Base-by-base conservation (phyloP, 75 land plant genomes). In the Larix kaempferi region DNA sequence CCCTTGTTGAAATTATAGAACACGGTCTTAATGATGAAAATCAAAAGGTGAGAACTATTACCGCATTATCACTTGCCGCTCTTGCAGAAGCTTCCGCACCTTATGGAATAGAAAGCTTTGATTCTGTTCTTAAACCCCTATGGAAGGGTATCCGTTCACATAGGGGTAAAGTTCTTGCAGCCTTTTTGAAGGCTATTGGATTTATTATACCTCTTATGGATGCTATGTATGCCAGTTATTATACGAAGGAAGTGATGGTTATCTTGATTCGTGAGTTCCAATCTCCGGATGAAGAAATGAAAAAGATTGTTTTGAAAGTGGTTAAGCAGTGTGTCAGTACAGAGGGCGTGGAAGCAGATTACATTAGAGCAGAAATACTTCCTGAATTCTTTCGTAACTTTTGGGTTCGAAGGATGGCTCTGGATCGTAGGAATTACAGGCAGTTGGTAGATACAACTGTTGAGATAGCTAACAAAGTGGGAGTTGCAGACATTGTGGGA, bases 281-380 rank as follows among this genome's bases (percentile, higher is more conserved):
- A 78, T 96, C 99, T 12, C 99, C 99, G 44, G 99, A 96, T 84
- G 99, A 96, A 71, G 99, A 96, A 88, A 96, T 96, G 99, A 96
- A 96, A 86, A 96, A 96, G 78, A 96, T 96, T 77, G 99, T 96
- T 54, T 65, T 96, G 65, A 96, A 96, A 80, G 99, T 96, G 63
- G 99, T 96, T 25, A 96, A 96, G 79, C 99, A 96, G 80, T 96
- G 99, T 86, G 99, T 96, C n/a, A 96, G 99, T 33, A 96, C 99
- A 22, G 99, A 96, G 77, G 99, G 99, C 52, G 99, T 96, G n/a
- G 99, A 96, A 62, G 90, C 99, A 26, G 94, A 90, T 39, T 96
- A 96, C 76, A 96, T 96, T 44, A 71, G 92, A 11, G 78, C 79
- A 69, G 97, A 94, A 44, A 96, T 96, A 59, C 88, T 96, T 27